Conservation (phyloP, 2,329 filamentous ascomycete genomes). For the Falciphora oryzae region DNA sequence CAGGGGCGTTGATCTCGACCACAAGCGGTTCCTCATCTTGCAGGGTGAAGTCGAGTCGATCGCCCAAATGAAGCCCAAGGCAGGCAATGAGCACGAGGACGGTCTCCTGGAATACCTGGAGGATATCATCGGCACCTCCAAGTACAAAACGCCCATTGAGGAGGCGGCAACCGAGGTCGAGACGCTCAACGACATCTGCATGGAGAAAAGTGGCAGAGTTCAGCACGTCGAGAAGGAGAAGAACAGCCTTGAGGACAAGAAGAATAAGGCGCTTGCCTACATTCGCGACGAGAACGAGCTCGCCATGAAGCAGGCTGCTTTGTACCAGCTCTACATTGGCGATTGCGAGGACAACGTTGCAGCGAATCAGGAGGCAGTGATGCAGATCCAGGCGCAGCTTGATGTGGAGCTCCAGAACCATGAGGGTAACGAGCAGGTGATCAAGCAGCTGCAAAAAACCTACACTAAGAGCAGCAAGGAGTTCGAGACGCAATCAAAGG, state of each 20-base stretch:
- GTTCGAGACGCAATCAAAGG: slow-evolving; percentile 75
- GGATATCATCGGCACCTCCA: slow-evolving; percentile 97
- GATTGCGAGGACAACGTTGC: slow-evolving; percentile 85
- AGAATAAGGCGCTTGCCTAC: slow-evolving; percentile 85
- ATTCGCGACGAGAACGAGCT: slow-evolving; percentile 93
- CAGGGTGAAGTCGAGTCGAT: slow-evolving; percentile 99
- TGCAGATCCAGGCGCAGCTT: slow-evolving; percentile 82
- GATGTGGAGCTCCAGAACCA: slow-evolving; percentile 88
- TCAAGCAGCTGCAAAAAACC: slow-evolving; percentile 81
- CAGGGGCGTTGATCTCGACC: slow-evolving; percentile 88
- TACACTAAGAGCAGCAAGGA: slow-evolving; percentile 81
- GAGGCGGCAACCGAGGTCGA: slow-evolving; percentile 89
- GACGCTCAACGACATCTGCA: slow-evolving; percentile 85
- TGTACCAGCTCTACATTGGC: slow-evolving; percentile 87
- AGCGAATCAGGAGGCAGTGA: slow-evolving; percentile 83
- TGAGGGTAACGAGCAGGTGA: slow-evolving; percentile 79
- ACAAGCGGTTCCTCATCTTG: slow-evolving; percentile 95
- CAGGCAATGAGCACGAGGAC: slow-evolving; percentile 90
- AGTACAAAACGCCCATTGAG: slow-evolving; percentile 96
- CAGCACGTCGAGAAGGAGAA: slow-evolving; percentile 98
- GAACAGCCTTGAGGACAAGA: slow-evolving; percentile 88
- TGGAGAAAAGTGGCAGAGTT: slow-evolving; percentile 91
- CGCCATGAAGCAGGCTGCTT: slow-evolving; percentile 76
- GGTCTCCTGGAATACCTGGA: slow-evolving; percentile 94
- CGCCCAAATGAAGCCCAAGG: slow-evolving; percentile 98